Conservation (phyloP, 768 basidiomycete species). For the Astraeus odoratus region DNA sequence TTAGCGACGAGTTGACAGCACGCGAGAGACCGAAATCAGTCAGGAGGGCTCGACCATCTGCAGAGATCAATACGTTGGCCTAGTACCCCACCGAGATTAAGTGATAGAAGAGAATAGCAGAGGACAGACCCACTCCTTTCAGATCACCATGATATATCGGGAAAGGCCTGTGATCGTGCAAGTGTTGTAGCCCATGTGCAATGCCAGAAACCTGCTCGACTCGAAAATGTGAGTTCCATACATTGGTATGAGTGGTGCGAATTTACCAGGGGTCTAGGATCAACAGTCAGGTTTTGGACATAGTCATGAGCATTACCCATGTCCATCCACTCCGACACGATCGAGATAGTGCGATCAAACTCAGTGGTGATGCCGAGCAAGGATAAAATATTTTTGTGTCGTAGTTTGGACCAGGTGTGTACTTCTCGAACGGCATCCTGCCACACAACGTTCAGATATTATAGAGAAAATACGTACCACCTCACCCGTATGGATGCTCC, state of each 20-base stretch:
- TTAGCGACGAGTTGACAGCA: not conserved
- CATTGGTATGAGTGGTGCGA: too few species aligned
- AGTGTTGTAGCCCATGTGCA: conserved; percentile 29
- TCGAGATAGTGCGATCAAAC: not conserved
- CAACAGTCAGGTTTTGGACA: not conserved
- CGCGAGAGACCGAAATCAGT: conserved; percentile 36
- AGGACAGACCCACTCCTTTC: not conserved
- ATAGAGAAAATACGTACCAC: not conserved
- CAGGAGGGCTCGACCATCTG: conserved; percentile 29
- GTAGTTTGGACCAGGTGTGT: not conserved
- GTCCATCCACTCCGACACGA: not conserved
- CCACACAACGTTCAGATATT: not conserved
- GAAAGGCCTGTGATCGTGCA: conserved; percentile 23
- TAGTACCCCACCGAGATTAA: conserved; percentile 9
- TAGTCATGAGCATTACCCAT: not conserved
- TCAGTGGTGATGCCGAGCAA: not conserved
- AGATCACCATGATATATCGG: conserved; percentile 21
- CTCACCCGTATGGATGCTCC: not conserved
- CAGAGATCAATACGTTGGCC: conserved; percentile 38
- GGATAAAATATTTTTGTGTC: not conserved
- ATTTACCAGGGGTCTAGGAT: not conserved
- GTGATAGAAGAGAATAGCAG: conserved; percentile 14
- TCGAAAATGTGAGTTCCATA: conserved; percentile 9
- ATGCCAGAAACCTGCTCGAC: conserved; percentile 32
- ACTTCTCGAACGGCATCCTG: not conserved